Conservation (phyloP, 169 alveolate species). For the Plasmodium ovale region DNA sequence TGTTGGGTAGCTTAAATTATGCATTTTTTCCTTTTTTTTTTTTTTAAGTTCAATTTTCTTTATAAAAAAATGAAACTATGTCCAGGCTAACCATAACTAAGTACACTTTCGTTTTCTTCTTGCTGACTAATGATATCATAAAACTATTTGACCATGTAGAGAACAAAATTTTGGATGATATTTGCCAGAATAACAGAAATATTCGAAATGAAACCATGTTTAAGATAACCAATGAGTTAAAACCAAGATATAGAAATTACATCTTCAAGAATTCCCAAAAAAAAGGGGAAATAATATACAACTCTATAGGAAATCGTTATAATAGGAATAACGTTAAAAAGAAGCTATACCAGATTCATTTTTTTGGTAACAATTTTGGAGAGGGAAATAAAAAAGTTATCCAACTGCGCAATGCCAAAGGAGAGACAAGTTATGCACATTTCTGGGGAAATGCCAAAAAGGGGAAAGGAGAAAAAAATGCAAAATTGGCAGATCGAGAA, state of each 20-base stretch:
- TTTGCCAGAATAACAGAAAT: not conserved
- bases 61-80: slow-evolving; percentile 46
- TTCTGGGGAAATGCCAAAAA: not conserved
- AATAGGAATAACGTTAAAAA: slow-evolving; percentile 10
- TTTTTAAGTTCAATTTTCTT: slow-evolving; percentile 6
- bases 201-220: slow-evolving; percentile 2
- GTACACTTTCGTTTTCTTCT: slow-evolving; percentile 26
- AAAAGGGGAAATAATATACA: not conserved
- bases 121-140: slow-evolving; percentile 40
- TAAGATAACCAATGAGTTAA: slow-evolving; percentile 4
- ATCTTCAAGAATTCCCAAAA: not conserved
- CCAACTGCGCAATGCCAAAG: no score
- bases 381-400: not conserved
- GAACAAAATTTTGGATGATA: slow-evolving; percentile 17
- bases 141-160: slow-evolving; percentile 18
- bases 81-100: slow-evolving; percentile 16
- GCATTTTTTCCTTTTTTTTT: slow-evolving; percentile 7
- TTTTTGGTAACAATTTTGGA: slow-evolving; percentile 5
- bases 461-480: no score
- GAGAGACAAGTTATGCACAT: no score
- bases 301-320: not conserved
- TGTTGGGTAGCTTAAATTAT: not conserved
- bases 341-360: slow-evolving; percentile 1
- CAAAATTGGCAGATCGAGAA: no score
- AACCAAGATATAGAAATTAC: slow-evolving; percentile 13